phyloP scores from a whole-genome alignment of 805 yeast genomes.

The Saturnispora zaruensis region DNA sequence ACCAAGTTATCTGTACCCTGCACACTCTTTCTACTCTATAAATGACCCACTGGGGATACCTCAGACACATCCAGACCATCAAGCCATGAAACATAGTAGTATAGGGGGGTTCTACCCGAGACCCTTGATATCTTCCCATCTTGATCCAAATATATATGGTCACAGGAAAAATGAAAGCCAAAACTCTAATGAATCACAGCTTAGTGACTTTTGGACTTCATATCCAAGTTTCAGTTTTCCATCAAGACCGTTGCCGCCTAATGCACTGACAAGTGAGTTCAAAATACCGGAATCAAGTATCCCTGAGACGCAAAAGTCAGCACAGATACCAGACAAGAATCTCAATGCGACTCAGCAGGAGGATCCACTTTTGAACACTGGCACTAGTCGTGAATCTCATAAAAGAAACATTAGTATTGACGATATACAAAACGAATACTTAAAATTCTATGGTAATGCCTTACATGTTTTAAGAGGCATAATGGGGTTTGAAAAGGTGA shows the following conservation, averaged over 20 bases:
- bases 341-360: background rate
- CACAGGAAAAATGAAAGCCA: background rate
- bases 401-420: background rate
- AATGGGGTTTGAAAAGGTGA: background rate
- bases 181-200: background rate
- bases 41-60: background rate
- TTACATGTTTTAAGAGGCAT: conserved; percentile 3
- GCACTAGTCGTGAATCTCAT: background rate
- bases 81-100: background rate
- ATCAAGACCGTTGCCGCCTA: background rate
- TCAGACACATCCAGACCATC: background rate
- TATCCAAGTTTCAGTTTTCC: conserved; percentile 2
- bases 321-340: background rate
- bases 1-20: background rate
- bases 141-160: background rate
- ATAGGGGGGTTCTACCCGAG: background rate
- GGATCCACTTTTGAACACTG: background rate
- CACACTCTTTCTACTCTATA: background rate
- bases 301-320: background rate
- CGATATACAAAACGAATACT: background rate
- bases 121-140: background rate
- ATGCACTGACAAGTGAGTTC: background rate
- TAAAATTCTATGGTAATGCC: conserved; percentile 4
- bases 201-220: conserved; percentile 5
- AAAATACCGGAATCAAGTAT: background rate